These are phyloP conservation scores for Galeopsis tetrahit DNA, from an alignment of 257 asterid genomes.

Conservation along the genomic window DNA sequence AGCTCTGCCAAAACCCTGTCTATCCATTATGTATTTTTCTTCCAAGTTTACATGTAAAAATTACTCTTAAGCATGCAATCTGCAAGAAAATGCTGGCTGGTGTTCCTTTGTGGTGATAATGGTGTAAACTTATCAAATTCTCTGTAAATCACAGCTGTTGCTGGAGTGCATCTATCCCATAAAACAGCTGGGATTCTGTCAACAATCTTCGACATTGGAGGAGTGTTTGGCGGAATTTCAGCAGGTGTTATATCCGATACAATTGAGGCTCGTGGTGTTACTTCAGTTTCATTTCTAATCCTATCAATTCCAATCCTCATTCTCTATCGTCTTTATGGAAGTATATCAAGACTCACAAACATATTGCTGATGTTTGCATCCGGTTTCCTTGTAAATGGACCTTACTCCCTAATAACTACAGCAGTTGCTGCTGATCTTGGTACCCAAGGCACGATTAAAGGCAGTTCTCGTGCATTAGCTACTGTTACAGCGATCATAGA, in stretches of 20 bases:
- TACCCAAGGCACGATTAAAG: conserved; percentile 61
- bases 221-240: conserved; percentile 83
- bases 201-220: conserved; percentile 85
- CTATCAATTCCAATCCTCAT: conserved; percentile 80
- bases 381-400: conserved; percentile 88
- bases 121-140: conserved; percentile 20
- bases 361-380: conserved; percentile 61
- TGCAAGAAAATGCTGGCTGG: conserved; percentile 17
- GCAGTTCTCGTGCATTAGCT: conserved; percentile 85
- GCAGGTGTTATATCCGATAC: conserved; percentile 81
- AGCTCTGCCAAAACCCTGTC: not conserved
- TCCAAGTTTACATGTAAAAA: not conserved
- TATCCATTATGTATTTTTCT: conserved; percentile 1
- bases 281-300: conserved; percentile 60
- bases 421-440: conserved; percentile 99
- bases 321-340: conserved; percentile 72
- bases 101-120: conserved; percentile 1
- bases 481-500: conserved; percentile 94
- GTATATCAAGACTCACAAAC: conserved; percentile 70
- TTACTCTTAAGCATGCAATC: not conserved
- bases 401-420: conserved; percentile 87
- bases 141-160: conserved; percentile 65
- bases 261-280: conserved; percentile 85
- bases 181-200: conserved; percentile 87
- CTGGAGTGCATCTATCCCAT: conserved; percentile 78